These are phyloP conservation scores for Oehlia diaphana DNA, from an alignment of 192 early-diverging fungal species.

Conservation along the genomic window DNA sequence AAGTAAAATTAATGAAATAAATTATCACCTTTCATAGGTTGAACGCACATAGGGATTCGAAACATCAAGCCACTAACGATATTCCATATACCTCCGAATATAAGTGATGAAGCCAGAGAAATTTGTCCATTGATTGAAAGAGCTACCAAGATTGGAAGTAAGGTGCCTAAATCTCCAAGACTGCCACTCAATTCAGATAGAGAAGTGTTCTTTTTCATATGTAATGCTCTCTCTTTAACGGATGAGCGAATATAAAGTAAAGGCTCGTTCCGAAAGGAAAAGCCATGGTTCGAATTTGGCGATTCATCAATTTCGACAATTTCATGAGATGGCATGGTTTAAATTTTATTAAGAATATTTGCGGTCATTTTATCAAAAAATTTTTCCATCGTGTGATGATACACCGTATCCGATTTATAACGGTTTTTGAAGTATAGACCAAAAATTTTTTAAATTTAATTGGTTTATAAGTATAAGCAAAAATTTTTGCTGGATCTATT, in stretches of 20 bases:
- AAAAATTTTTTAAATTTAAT: too few species aligned
- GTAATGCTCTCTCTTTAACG: constrained; percentile 6
- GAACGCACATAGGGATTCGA: constrained; percentile 86
- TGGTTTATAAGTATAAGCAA: too few species aligned
- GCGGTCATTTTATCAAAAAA: too few species aligned
- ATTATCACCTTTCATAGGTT: constrained; percentile 84
- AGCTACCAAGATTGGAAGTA: constrained; percentile 85
- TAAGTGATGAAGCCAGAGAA: constrained; percentile 73
- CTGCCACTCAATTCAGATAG: constrained; percentile 59
- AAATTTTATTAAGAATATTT: constrained; percentile 1
- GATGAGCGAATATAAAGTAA: constrained; percentile 14
- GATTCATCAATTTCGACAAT: constrained; percentile 11
- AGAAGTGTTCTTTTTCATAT: constrained; percentile 17
- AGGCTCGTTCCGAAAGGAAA: constrained; percentile 13
- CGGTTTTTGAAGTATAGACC: too few species aligned
- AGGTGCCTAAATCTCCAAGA: constrained; percentile 79
- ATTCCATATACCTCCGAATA: constrained; percentile 90
- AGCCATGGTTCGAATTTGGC: not conserved
- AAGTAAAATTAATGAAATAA: not conserved
- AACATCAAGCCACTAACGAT: constrained; percentile 77
- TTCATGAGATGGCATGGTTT: constrained; percentile 15
- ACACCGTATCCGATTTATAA: too few species aligned
- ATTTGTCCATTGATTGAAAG: constrained; percentile 72
- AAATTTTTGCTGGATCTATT: too few species aligned
- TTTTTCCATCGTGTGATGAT: too few species aligned